These are phyloP conservation scores for Amanita fuliginea DNA, from an alignment of 768 basidiomycete genomes.

Conservation along the genomic window DNA sequence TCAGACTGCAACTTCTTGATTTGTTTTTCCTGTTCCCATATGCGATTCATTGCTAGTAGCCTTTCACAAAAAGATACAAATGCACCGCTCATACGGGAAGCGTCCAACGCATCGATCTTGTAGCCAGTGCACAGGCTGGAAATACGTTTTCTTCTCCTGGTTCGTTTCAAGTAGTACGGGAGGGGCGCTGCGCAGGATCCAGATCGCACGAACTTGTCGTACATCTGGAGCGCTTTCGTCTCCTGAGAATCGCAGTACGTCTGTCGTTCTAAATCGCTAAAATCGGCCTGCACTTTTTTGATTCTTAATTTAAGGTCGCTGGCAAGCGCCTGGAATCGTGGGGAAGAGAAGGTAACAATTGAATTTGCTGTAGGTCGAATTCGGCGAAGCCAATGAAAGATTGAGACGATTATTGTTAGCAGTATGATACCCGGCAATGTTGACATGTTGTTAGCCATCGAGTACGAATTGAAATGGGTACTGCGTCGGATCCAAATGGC, in stretches of 20 bases:
- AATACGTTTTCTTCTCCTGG: neutral
- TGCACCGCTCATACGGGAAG: constrained; percentile 8
- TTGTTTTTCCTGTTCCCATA: constrained; percentile 29
- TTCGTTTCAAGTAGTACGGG: neutral
- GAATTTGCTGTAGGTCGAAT: neutral
- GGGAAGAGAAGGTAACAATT: neutral
- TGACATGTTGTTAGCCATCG: neutral
- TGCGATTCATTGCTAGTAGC: constrained; percentile 24
- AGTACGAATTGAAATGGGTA: neutral
- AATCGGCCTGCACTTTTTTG: constrained; percentile 1
- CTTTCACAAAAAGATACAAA: constrained; percentile 31
- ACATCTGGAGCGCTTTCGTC: neutral
- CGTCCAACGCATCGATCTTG: neutral
- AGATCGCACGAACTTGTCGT: neutral
- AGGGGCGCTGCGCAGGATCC: neutral
- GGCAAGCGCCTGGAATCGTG: neutral
- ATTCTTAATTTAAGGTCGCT: neutral
- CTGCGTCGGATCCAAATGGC: neutral
- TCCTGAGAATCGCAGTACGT: neutral
- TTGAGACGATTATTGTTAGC: constrained; percentile 17
- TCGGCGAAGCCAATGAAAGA: constrained; percentile 8
- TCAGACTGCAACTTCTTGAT: constrained; percentile 21
- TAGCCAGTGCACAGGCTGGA: constrained; percentile 2
- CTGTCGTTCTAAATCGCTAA: neutral
- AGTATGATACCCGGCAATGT: constrained; percentile 22